Base-by-base conservation (phyloP, 768 basidiomycete species). In the Filobasidium wieringae region DNA sequence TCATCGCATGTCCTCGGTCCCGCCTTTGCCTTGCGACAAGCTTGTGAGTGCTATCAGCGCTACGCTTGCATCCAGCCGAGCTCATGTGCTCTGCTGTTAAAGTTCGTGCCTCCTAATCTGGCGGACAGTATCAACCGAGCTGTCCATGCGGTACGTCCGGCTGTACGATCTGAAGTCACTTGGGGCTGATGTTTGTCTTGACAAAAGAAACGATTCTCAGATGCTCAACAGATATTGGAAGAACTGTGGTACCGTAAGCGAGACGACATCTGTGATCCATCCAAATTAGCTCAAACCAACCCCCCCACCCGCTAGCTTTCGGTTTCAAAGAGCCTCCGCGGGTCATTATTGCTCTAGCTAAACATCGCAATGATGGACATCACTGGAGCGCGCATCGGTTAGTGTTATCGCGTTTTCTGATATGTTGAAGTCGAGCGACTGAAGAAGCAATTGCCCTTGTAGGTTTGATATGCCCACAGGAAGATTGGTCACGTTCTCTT, bases 331-430 rank as follows among this genome's bases (percentile, higher is more conserved):
- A 66, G 2, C 66, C 70, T 22, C 73, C 73, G 2, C 54, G 73
- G 29, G 66, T 73, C 19, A 72, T 74, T 57, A 59, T 74, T 15
- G 66, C 72, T 1, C 57, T 74, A 8, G 61, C 69, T 0, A 64
- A 65, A 37, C 67, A 73, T 32, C 68, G 71, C 0, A 68, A 71
- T 32, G 72, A 73, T 43, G 68, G 63, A 27, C 66, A 74, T 49
- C 63, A 67, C 34, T 74, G 72, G 72, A 64, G 72, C 17, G 69
- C 72, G 11, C 73, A 72, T 52, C 70, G 73, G 56, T 58, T 17
- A 26, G 60, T 47, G 37, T 17, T 17, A 47, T 47, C 5, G 22
- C 43, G 22, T 1, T 32, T 45, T 26, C 32, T 11, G 34, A 22
- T 40, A 5, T 22, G 37, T 11, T 40, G 4, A 40, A 17, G 11